These are phyloP conservation scores for Zasmidium citrigriseum DNA, from an alignment of 2,329 filamentous ascomycete genomes.

Conservation along the genomic window DNA sequence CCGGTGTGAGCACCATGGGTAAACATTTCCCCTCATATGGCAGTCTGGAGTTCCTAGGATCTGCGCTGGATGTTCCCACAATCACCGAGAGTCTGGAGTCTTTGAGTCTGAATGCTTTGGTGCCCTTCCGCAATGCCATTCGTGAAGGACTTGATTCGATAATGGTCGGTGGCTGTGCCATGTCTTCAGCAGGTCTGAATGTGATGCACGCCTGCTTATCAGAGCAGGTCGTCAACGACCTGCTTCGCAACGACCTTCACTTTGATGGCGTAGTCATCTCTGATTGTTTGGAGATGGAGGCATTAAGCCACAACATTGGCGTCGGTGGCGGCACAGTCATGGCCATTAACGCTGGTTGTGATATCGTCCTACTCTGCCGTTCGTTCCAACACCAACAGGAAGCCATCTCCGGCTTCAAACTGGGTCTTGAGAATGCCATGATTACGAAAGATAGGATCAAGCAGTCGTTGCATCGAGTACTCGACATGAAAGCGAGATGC, in stretches of 20 bases:
- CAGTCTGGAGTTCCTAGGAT: constrained; percentile 89
- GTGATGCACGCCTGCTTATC: constrained; percentile 94
- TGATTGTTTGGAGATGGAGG: constrained; percentile 96
- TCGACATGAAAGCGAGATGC: constrained; percentile 79
- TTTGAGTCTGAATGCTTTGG: constrained; percentile 83
- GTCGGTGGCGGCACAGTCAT: constrained; percentile 95
- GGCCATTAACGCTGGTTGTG: constrained; percentile 95
- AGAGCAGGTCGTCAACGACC: constrained; percentile 87
- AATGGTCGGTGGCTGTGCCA: constrained; percentile 93
- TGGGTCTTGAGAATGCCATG: constrained; percentile 87
- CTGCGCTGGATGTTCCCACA: constrained; percentile 87
- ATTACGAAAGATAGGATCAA: constrained; percentile 78
- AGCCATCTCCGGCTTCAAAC: constrained; percentile 83
- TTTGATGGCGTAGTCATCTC: constrained; percentile 93
- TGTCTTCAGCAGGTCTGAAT: constrained; percentile 87
- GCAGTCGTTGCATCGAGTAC: constrained; percentile 75
- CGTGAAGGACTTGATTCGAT: constrained; percentile 85
- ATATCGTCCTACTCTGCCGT: constrained; percentile 84
- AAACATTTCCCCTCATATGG: constrained; percentile 98
- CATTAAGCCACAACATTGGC: constrained; percentile 92
- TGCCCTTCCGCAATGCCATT: constrained; percentile 90
- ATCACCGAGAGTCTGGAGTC: constrained; percentile 95
- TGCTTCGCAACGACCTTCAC: constrained; percentile 82
- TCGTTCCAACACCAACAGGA: constrained; percentile 88
- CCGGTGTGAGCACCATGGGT: constrained; percentile 82